Base-by-base conservation (phyloP, 2,329 filamentous ascomycete species). In the Pseudogymnoascus sp. region DNA sequence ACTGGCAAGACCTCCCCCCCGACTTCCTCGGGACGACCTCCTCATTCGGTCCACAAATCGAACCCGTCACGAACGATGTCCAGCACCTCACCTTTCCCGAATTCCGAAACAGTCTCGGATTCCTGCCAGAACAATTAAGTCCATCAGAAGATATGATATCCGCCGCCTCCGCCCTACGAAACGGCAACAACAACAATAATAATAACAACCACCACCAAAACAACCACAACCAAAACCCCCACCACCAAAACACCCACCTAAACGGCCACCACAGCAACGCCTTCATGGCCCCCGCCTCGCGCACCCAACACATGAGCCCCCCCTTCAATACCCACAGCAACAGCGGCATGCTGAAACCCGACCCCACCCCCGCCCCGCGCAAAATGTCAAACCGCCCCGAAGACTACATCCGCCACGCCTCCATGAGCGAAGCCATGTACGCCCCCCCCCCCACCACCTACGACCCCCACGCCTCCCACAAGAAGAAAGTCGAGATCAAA, bases 11-110 rank as follows among this genome's bases (percentile, higher is more conserved):
- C 64, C 75, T 88, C 18, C 86, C 86, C 4, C 86, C 86, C 1
- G 80, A 80, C 59, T 85, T 89, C 67, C 82, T 89, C 75, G 86
- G 86, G 60, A 84, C 86, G 11, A 78, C 82, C 1, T 87, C 86
- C 18, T 87, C 84, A 2, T 82, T 83, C 66, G 84, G 85, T 16
- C 80, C 83, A 60, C 81, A 83, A 37, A 75, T 33, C 7, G 53
- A 59, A 33, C 53, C 28, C 2, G 53, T 59, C 11, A 59, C 28
- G 5, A 59, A 59, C 53, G 53, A 59, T 5, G 7, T 35, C 33
- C 53, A 35, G 33, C 28, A 59, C n/a, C 28, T 35, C 7, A 59
- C 53, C n/a, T 59, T 35, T 18, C 28, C 53, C 1, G 28, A 59
- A 59, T 21, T 33, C 28, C 12, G 18, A 59, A 21, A 59, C 28